Evolutionary conservation across 495 filamentous ascomycete genomes (phyloP), one percentile per base, ranked within the genome.

Genomic region (Viridothelium virens): DNA sequence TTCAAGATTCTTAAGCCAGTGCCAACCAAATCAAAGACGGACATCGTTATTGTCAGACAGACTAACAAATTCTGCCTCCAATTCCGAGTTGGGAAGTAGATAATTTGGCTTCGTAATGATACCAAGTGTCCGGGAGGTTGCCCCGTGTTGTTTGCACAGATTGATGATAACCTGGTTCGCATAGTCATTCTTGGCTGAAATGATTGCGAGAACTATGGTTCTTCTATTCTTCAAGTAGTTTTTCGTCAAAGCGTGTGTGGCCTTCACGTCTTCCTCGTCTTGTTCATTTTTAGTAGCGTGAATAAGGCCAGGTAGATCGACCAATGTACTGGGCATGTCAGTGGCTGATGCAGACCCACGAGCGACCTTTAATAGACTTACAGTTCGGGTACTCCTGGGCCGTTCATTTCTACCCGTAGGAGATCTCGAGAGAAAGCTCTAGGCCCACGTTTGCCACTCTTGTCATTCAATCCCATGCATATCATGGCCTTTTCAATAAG

Each of bases 161-260:
- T 74, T 70, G 5, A 86, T 53, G 2, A 88, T 76, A 1, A 74
- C 68, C 66, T 88, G 86, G 38, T 79, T 79, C 6, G 79, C 74
- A 41, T 78, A 77, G 63, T 86, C 79, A 34, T 74, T 76, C 14
- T 78, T 79, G 0, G 84, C 85, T 4, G 76, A 79, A 0, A 90
- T 77, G 0, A 90, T 84, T 0, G 86, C 85, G 0, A 90, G 77
- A 46, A 89, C 86, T 62, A 90, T 86, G 68, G 79, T 85, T 2
- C 85, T 65, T 0, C 61, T 50, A n/a, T 74, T 67, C 1, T 48
- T 9, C 63, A 76, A 71, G 61, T 76, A 77, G 10, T 31, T 12
- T 38, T 68, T 2, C 2, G 70, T 65, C 0, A 76, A 62, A 10
- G 12, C 46, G 16, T 38, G 9, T n/a, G 75, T 71, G 6, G 64